A percentile compares a stretch with the other conserved stretches of the same genome.
These are phyloP conservation scores for Crucibulum laeve DNA, from an alignment of 768 basidiomycete species.

Conservation along the genomic window DNA sequence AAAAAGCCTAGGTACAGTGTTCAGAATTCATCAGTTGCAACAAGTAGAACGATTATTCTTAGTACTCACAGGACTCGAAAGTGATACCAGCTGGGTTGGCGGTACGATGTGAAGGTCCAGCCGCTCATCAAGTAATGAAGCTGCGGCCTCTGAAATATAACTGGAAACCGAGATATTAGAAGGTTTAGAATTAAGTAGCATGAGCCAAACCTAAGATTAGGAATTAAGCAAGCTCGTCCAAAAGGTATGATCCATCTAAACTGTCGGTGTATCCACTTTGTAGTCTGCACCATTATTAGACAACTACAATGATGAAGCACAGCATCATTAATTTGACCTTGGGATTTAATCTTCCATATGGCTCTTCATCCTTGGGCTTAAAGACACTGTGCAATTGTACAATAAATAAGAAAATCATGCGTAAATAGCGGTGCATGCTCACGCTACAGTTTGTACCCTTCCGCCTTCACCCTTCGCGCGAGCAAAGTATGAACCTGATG, in stretches of 20 bases:
- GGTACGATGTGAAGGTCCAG: conserved; percentile 80
- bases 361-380: conserved; percentile 90
- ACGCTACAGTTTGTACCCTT: conserved; percentile 77
- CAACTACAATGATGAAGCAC: background rate
- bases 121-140: conserved; percentile 74
- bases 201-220: conserved; percentile 64
- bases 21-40: background rate
- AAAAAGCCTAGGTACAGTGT: conserved; percentile 60
- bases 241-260: conserved; percentile 90
- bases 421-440: conserved; percentile 21
- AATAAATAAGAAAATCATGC: background rate
- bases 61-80: conserved; percentile 67
- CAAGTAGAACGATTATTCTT: background rate
- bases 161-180: conserved; percentile 29
- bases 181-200: background rate
- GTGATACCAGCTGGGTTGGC: conserved; percentile 74
- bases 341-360: conserved; percentile 83
- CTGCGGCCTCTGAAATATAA: conserved; percentile 88
- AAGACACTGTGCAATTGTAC: conserved; percentile 55
- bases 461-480: conserved; percentile 69
- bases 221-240: conserved; percentile 84
- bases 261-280: conserved; percentile 87
- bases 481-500: conserved; percentile 91
- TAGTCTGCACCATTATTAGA: conserved; percentile 47
- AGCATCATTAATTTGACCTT: conserved; percentile 43